A percentile compares a stretch with the other conserved stretches of the same genome.
Conservation (phyloP, 2,329 filamentous ascomycete genomes). For the Ophiocordyceps robertsii region DNA sequence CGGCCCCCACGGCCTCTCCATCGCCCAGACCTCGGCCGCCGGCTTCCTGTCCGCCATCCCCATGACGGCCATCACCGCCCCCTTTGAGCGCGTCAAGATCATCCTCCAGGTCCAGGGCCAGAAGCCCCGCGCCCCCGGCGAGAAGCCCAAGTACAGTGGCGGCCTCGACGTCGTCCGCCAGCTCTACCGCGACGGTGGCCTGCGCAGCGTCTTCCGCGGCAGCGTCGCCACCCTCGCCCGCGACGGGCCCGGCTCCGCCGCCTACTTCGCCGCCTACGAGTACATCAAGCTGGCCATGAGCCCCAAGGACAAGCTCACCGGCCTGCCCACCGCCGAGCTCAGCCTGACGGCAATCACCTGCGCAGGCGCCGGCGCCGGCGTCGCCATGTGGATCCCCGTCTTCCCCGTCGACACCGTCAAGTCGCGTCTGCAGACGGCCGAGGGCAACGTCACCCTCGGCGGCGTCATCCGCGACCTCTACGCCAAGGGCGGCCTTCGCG, state of each 20-base stretch:
- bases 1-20: slow-evolving; percentile 58
- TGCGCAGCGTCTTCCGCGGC: slow-evolving; percentile 87
- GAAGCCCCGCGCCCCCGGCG: slow-evolving; percentile 72
- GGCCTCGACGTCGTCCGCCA: slow-evolving; percentile 84
- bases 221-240: slow-evolving; percentile 81
- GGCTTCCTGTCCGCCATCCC: slow-evolving; percentile 97
- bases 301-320: slow-evolving; percentile 61
- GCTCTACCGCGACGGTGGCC: slow-evolving; percentile 80
- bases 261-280: slow-evolving; percentile 97
- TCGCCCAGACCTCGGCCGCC: slow-evolving; percentile 78
- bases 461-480: slow-evolving; percentile 77
- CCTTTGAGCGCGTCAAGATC: slow-evolving; percentile 97
- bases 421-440: slow-evolving; percentile 80
- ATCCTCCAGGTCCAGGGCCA: slow-evolving; percentile 96
- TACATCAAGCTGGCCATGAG: slow-evolving; percentile 81
- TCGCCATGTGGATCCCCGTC: slow-evolving; percentile 99
- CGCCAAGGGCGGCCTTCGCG: slow-evolving; percentile 65
- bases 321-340: slow-evolving; percentile 61
- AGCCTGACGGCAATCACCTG: slow-evolving; percentile 71
- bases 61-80: slow-evolving; percentile 96
- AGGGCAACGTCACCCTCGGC: slow-evolving; percentile 68
- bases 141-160: slow-evolving; percentile 85
- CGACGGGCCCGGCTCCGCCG: slow-evolving; percentile 83
- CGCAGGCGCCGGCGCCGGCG: slow-evolving; percentile 79
- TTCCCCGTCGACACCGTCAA: slow-evolving; percentile 98